Evolutionary conservation across 345 rosid genomes (phyloP).

Genomic region (Reutealis trisperma): DNA sequence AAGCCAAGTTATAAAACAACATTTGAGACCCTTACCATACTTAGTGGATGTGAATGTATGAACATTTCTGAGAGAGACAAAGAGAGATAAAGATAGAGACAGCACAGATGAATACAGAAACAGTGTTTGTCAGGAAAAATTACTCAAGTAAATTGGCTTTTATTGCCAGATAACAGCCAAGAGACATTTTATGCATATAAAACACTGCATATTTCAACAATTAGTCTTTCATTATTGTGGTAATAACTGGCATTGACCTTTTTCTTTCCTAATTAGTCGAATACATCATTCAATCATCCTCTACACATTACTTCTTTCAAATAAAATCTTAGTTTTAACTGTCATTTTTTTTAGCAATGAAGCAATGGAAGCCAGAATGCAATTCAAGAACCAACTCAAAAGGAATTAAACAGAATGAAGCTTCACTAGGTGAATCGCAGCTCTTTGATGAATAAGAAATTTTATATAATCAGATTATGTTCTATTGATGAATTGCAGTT

Average conservation of each 20-base stretch:
- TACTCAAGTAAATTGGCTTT: not conserved
- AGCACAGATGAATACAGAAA: not conserved
- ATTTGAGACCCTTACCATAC: not conserved
- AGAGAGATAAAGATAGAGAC: not conserved
- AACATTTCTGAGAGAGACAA: not conserved
- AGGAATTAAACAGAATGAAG: constrained; percentile 26
- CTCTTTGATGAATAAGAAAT: constrained; percentile 20
- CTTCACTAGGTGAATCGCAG: constrained; percentile 15
- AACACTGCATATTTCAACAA: not conserved
- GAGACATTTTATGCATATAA: not conserved
- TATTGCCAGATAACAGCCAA: not conserved
- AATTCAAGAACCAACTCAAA: constrained; percentile 3
- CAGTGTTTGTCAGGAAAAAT: not conserved
- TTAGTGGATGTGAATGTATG: not conserved
- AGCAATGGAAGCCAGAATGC: constrained; percentile 15
- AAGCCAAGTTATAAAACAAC: not conserved
- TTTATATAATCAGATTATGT: constrained; percentile 8
- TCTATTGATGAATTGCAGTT: not conserved
- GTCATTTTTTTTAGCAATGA: constrained; percentile 2
- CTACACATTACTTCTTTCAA: constrained; percentile 13
- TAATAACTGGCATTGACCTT: not conserved
- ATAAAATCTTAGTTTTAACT: constrained; percentile 2
- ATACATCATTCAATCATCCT: not conserved
- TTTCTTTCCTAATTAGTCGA: not conserved
- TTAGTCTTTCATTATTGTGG: not conserved